Evolutionary conservation across 1,139 yeast species (phyloP).

Genomic region (Scheffersomyces segobiensis): DNA sequence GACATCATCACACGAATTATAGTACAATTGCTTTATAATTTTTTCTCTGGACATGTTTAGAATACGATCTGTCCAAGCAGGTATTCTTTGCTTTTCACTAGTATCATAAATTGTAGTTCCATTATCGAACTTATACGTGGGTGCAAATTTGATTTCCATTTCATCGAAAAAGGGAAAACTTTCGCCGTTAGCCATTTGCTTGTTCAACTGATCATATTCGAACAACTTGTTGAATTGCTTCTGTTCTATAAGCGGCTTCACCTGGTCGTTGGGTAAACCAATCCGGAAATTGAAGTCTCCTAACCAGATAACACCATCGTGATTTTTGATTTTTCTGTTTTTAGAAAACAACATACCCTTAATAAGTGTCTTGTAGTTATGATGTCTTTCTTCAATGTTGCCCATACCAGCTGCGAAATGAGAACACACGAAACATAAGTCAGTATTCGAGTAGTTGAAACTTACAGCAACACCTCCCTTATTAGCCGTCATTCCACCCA

Average conservation of each 20-base stretch:
- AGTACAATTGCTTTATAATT: slow-evolving; percentile 61
- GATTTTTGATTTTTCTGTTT: slow-evolving; percentile 59
- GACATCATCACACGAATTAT: slow-evolving; percentile 61
- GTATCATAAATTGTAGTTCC: slow-evolving; percentile 77
- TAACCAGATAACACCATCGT: slow-evolving; percentile 85
- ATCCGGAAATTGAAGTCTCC: slow-evolving; percentile 94
- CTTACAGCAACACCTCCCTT: slow-evolving; percentile 93
- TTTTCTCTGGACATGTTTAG: slow-evolving; percentile 47
- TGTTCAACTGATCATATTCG: slow-evolving; percentile 72
- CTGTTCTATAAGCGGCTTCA: slow-evolving; percentile 53
- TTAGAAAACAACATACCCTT: slow-evolving; percentile 55
- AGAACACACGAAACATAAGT: slow-evolving; percentile 45
- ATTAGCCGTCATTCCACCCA: slow-evolving; percentile 74
- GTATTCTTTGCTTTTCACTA: slow-evolving; percentile 82
- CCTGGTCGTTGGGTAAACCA: slow-evolving; percentile 61
- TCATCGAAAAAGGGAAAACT: slow-evolving; percentile 72
- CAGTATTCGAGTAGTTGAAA: slow-evolving; percentile 63
- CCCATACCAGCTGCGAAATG: slow-evolving; percentile 90
- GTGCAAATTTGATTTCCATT: slow-evolving; percentile 71
- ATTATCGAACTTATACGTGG: slow-evolving; percentile 91
- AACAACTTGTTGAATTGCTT: slow-evolving; percentile 57
- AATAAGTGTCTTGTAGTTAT: slow-evolving; percentile 64
- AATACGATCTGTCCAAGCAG: slow-evolving; percentile 90
- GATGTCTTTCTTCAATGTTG: slow-evolving; percentile 77
- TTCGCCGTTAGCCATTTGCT: slow-evolving; percentile 71